Conservation (phyloP, 805 yeast species). For the Yarrowia bubula region DNA sequence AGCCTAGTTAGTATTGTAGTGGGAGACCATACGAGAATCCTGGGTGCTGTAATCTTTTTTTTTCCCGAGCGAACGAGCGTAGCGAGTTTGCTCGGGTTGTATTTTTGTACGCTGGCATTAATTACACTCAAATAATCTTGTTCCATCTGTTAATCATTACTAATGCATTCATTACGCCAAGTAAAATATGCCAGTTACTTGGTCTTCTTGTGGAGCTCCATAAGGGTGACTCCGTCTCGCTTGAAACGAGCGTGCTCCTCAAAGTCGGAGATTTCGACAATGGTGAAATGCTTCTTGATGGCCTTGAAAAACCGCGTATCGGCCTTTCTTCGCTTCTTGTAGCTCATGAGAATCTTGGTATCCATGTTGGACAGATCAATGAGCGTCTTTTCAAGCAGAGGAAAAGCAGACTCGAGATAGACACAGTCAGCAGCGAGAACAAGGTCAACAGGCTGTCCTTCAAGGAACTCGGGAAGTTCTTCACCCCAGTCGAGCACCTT, state of each 20-base stretch:
- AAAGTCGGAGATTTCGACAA: conserved; percentile 10
- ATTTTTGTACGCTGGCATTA: too few relatives aligned
- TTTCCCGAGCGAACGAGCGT: neutral
- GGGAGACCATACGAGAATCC: conserved; percentile 26
- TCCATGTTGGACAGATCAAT: conserved; percentile 44
- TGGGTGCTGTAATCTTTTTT: conserved; percentile 22
- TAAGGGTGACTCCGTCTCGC: conserved; percentile 8
- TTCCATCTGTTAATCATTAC: neutral
- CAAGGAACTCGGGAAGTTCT: conserved; percentile 42
- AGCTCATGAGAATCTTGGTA: conserved; percentile 52
- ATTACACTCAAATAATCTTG: too few relatives aligned
- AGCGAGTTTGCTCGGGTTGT: neutral
- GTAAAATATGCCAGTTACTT: neutral
- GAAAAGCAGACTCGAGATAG: conserved; percentile 54
- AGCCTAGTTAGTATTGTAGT: conserved; percentile 26
- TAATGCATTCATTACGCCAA: conserved; percentile 1
- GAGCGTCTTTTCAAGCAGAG: conserved; percentile 50
- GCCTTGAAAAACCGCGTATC: conserved; percentile 42
- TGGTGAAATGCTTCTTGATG: conserved; percentile 18
- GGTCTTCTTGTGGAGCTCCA: conserved; percentile 20
- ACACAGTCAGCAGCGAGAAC: conserved; percentile 62
- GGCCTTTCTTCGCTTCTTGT: conserved; percentile 53
- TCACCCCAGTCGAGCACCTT: conserved; percentile 50
- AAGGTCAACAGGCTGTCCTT: conserved; percentile 43
- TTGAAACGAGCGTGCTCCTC: conserved; percentile 23